Evolutionary conservation across 2,329 filamentous ascomycete genomes (phyloP).

Genomic region (Scedosporium aurantiacum): DNA sequence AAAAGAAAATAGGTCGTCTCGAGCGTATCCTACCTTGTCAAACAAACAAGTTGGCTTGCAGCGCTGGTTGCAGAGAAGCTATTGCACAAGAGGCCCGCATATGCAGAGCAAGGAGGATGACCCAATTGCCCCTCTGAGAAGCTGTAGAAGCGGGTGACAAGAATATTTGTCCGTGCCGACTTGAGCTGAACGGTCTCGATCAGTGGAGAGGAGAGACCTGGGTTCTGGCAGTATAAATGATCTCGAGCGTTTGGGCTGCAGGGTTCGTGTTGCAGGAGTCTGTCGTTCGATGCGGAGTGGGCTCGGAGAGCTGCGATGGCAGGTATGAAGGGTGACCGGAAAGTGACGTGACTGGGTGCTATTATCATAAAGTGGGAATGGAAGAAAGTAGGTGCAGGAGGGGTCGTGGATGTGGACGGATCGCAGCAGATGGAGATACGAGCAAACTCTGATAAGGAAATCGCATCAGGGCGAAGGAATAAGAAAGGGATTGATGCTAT

Average conservation of each 20-base stretch:
- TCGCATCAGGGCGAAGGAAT: too few relatives aligned
- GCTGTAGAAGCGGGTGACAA: neutral
- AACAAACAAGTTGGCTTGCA: neutral
- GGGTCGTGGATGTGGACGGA: neutral
- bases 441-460: neutral
- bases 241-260: neutral
- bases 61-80: neutral
- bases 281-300: neutral
- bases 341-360: neutral
- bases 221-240: neutral
- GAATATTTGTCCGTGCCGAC: neutral
- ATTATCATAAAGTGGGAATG: neutral
- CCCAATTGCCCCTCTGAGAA: too few relatives aligned
- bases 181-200: neutral
- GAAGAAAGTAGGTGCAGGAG: neutral
- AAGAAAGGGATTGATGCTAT: too few relatives aligned
- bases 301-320: neutral
- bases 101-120: neutral
- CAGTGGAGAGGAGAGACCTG: neutral
- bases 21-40: neutral
- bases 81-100: neutral
- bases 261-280: neutral
- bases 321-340: neutral
- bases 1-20: too few relatives aligned
- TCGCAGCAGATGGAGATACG: neutral